phyloP scores from a whole-genome alignment of 2,329 filamentous ascomycete species.

The Akanthomyces uredinophilus region DNA sequence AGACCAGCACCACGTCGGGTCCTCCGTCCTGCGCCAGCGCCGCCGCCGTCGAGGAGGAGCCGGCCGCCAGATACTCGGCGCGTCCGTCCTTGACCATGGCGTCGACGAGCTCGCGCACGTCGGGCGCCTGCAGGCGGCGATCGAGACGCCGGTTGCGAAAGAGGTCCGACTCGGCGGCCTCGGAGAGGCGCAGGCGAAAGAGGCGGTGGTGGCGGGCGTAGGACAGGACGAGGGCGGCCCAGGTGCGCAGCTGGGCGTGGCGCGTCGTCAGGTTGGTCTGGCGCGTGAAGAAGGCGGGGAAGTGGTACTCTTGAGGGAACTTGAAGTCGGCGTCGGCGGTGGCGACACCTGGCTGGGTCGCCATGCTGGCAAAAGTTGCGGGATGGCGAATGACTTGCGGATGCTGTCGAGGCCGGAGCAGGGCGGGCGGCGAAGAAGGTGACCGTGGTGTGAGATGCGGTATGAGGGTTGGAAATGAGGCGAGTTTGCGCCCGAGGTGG shows the following conservation, averaged over 20 bases:
- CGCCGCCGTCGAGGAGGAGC: constrained; percentile 22
- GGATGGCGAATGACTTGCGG: not conserved
- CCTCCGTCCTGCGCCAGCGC: constrained; percentile 27
- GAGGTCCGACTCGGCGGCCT: constrained; percentile 48
- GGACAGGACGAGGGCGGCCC: constrained; percentile 76
- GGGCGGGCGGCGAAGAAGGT: no score
- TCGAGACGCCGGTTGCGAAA: constrained; percentile 54
- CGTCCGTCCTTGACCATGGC: constrained; percentile 55
- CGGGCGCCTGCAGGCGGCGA: constrained; percentile 44
- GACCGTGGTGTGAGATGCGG: not conserved
- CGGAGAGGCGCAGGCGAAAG: constrained; percentile 64
- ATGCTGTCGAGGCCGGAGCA: no score
- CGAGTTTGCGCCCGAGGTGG: not conserved
- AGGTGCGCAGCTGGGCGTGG: constrained; percentile 74
- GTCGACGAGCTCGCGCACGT: constrained; percentile 54
- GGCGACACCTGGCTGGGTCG: not conserved
- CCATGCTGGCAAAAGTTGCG: not conserved
- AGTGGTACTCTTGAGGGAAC: constrained; percentile 64
- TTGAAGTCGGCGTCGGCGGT: constrained; percentile 33
- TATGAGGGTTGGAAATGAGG: not conserved
- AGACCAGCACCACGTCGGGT: constrained; percentile 63
- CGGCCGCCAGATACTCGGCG: constrained; percentile 57
- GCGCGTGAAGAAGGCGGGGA: constrained; percentile 80
- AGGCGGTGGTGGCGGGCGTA: constrained; percentile 77
- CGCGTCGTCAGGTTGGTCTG: constrained; percentile 70